These are phyloP conservation scores for Fraxinus sp. DNA, from an alignment of 305 asterid genomes.

Conservation along the genomic window DNA sequence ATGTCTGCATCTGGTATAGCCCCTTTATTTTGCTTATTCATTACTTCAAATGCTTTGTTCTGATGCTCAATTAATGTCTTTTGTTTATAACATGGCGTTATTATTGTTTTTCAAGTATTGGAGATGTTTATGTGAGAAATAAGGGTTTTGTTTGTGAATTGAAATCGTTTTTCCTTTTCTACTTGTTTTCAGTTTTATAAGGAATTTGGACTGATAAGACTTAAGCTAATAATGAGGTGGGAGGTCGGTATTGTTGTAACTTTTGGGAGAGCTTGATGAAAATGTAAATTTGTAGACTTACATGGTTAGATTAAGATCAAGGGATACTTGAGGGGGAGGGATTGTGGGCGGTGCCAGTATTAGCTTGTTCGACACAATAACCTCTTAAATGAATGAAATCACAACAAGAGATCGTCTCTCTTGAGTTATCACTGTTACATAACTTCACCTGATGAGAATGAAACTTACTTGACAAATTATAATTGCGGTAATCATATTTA, in stretches of 20 bases:
- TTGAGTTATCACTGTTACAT: not conserved
- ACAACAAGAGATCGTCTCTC: not conserved
- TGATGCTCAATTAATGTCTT: slow-evolving; percentile 13
- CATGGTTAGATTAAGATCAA: not conserved
- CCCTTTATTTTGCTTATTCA: slow-evolving; percentile 3
- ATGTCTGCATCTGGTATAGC: slow-evolving; percentile 50
- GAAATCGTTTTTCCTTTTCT: not conserved
- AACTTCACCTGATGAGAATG: not conserved
- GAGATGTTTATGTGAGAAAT: not conserved
- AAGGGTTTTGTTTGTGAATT: slow-evolving; percentile 11
- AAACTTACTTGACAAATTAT: not conserved
- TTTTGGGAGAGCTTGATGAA: slow-evolving; percentile 20
- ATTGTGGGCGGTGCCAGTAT: not conserved
- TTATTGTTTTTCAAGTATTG: not conserved
- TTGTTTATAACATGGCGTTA: not conserved
- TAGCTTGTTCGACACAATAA: not conserved
- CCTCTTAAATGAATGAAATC: not conserved
- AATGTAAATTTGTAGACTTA: not conserved
- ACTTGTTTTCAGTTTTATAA: not conserved
- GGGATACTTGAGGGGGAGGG: not conserved
- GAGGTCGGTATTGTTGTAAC: not conserved
- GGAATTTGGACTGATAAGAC: slow-evolving; percentile 13
- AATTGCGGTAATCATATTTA: not conserved
- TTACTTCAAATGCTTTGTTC: slow-evolving; percentile 9
- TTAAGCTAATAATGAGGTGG: not conserved